Percentiles rank a stretch among this genome's conserved stretches.
Evolutionary conservation across 75 land plant genomes (phyloP).

Genomic region (Larix kaempferi): DNA sequence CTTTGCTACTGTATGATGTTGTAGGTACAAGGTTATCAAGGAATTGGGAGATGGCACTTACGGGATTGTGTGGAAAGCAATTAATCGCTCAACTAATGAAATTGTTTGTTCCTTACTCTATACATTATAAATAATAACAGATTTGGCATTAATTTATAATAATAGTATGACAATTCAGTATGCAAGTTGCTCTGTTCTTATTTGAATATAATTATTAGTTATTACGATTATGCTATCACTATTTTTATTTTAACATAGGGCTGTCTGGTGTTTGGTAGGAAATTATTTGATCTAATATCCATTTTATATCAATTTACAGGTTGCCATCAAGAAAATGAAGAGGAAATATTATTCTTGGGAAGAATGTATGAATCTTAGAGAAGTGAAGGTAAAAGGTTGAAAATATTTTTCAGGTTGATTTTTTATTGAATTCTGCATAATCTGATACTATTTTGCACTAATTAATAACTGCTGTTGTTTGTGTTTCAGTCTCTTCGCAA

Average conservation of each 20-base stretch:
- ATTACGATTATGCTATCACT: not conserved
- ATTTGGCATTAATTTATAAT: not conserved
- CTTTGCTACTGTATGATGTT: not conserved
- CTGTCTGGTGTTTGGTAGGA: not conserved
- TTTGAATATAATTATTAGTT: not conserved
- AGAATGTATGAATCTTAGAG: slow-evolving; percentile 93
- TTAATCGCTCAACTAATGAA: slow-evolving; percentile 79
- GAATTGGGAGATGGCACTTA: slow-evolving; percentile 98
- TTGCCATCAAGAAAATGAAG: slow-evolving; percentile 98
- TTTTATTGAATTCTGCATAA: not conserved
- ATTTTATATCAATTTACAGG: slow-evolving; percentile 33
- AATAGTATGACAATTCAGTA: not conserved
- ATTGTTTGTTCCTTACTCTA: slow-evolving; percentile 42
- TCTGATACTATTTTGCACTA: not conserved
- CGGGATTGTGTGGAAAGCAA: slow-evolving; percentile 98
- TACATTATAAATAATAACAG: not conserved
- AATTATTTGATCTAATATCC: no score
- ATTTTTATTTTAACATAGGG: not conserved
- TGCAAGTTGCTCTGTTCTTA: not conserved
- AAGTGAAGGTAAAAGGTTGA: slow-evolving; percentile 72
- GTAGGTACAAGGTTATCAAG: slow-evolving; percentile 87
- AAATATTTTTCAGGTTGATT: slow-evolving; percentile 5
- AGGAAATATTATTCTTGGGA: slow-evolving; percentile 94
- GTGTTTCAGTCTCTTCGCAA: slow-evolving; percentile 74
- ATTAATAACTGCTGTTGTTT: not conserved